A percentile compares a stretch with the other conserved stretches of the same genome.
Evolutionary conservation across 345 rosid genomes (phyloP).

Genomic region (Bretschneidera sinensis): DNA sequence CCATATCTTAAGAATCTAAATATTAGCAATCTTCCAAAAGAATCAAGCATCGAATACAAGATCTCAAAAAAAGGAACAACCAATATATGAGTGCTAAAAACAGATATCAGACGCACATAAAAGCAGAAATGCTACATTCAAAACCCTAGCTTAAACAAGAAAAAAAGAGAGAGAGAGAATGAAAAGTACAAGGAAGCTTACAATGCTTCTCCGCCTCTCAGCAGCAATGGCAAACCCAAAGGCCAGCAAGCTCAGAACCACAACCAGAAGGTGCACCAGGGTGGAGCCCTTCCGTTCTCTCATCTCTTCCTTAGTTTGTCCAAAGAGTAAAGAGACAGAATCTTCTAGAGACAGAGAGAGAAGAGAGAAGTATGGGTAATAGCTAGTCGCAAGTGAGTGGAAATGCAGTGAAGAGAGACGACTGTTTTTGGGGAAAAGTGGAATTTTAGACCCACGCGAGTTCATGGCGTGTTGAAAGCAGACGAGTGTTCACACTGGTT

Average conservation of each 20-base stretch:
- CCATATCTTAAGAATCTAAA: not conserved
- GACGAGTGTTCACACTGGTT: too few relatives aligned
- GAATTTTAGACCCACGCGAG: too few relatives aligned
- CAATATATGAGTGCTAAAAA: not conserved
- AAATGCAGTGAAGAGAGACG: too few relatives aligned
- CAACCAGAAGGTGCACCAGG: constrained; percentile 65
- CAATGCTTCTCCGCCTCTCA: constrained; percentile 84
- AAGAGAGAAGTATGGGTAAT: too few relatives aligned
- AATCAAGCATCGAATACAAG: not conserved
- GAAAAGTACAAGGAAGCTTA: constrained; percentile 21
- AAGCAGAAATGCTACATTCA: not conserved
- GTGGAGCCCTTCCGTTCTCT: constrained; percentile 68
- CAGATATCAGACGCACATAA: not conserved
- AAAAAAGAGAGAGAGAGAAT: not conserved
- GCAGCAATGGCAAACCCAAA: constrained; percentile 97
- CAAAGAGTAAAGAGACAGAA: too few relatives aligned
- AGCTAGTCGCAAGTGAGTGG: too few relatives aligned
- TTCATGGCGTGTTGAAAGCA: too few relatives aligned
- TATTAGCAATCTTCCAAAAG: not conserved
- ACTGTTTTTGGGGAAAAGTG: too few relatives aligned
- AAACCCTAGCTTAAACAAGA: constrained; percentile 10
- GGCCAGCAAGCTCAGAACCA: constrained; percentile 77
- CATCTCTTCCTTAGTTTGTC: too few relatives aligned
- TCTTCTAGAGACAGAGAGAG: not conserved
- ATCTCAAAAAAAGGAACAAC: constrained; percentile 5